Evolutionary conservation across 2,329 filamentous ascomycete species (phyloP).

Genomic region (Tolypocladium pustulatum): DNA sequence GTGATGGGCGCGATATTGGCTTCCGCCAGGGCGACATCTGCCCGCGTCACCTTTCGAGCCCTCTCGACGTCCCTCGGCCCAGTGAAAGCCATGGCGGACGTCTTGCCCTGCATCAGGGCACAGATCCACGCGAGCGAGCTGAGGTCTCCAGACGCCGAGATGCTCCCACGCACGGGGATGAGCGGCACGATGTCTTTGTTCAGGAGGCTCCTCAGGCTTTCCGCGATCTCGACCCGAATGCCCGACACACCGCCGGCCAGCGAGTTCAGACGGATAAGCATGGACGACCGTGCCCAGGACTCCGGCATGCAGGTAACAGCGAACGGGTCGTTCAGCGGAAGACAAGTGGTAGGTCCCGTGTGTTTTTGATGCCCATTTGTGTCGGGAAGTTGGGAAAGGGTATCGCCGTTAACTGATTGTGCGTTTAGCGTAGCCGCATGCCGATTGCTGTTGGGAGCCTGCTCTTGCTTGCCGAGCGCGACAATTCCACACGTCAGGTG

Average conservation of each 20-base stretch:
- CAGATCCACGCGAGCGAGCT: slow-evolving; percentile 36
- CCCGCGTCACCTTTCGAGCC: slow-evolving; percentile 10
- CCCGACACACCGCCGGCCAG: slow-evolving; percentile 21
- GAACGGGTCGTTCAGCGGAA: too few species aligned
- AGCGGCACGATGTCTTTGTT: slow-evolving; percentile 32
- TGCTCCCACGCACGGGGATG: slow-evolving; percentile 35
- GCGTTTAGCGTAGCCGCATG: too few species aligned
- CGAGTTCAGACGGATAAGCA: slow-evolving; percentile 17
- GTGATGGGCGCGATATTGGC: slow-evolving; percentile 14
- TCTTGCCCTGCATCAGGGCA: slow-evolving; percentile 19
- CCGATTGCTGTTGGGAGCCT: too few species aligned
- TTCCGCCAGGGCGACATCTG: slow-evolving; percentile 9
- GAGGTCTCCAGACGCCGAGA: slow-evolving; percentile 44
- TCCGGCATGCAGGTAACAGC: slow-evolving; percentile 13
- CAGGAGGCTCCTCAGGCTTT: slow-evolving; percentile 32
- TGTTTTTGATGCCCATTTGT: neutral
- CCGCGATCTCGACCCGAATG: slow-evolving; percentile 31
- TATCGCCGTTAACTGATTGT: too few species aligned
- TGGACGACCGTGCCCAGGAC: slow-evolving; percentile 16
- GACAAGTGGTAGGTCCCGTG: neutral
- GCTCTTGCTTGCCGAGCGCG: too few species aligned
- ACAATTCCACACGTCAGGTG: neutral
- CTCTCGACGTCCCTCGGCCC: neutral
- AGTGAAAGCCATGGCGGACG: neutral
- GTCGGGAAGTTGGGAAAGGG: too few species aligned